These are phyloP conservation scores for Scleroderma bovista DNA, from an alignment of 768 basidiomycete genomes.

Conservation along the genomic window DNA sequence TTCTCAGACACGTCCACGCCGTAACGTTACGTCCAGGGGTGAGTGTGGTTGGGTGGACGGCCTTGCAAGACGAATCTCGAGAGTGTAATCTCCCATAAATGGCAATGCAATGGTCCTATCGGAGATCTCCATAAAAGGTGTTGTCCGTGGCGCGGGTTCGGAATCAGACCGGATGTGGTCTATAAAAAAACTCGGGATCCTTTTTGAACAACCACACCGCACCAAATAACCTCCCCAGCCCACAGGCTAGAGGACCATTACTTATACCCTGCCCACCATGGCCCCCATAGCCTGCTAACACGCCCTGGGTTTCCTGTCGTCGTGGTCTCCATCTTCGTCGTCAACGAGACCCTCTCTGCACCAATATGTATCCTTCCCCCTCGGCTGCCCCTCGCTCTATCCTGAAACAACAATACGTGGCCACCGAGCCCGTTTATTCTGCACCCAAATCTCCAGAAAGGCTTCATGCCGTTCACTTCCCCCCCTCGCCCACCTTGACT, in stretches of 20 bases:
- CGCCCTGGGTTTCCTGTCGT: conserved; percentile 1
- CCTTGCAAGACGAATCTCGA: too few relatives aligned
- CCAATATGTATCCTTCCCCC: conserved; percentile 8
- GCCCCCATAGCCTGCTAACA: conserved; percentile 11
- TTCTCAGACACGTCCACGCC: conserved; percentile 14
- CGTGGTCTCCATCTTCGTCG: conserved; percentile 1
- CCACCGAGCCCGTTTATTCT: conserved; percentile 14
- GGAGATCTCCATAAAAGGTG: neutral
- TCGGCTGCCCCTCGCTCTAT: conserved; percentile 43
- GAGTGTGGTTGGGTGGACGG: neutral
- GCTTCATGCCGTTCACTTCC: conserved; percentile 46
- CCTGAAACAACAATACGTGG: conserved; percentile 42
- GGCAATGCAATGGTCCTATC: neutral
- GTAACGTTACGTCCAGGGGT: conserved; percentile 5
- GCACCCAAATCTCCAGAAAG: conserved; percentile 17
- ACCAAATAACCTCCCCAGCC: conserved; percentile 4
- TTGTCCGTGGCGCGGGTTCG: neutral
- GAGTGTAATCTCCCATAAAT: too few relatives aligned
- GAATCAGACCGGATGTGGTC: conserved; percentile 3
- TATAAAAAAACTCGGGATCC: conserved; percentile 1
- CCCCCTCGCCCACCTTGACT: conserved; percentile 33
- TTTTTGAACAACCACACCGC: conserved; percentile 1
- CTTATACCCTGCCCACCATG: conserved; percentile 3
- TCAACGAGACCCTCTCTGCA: neutral
- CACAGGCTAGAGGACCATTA: neutral